Evolutionary conservation across 2,329 filamentous ascomycete genomes (phyloP).

Genomic region (Microascus cirrosus): DNA sequence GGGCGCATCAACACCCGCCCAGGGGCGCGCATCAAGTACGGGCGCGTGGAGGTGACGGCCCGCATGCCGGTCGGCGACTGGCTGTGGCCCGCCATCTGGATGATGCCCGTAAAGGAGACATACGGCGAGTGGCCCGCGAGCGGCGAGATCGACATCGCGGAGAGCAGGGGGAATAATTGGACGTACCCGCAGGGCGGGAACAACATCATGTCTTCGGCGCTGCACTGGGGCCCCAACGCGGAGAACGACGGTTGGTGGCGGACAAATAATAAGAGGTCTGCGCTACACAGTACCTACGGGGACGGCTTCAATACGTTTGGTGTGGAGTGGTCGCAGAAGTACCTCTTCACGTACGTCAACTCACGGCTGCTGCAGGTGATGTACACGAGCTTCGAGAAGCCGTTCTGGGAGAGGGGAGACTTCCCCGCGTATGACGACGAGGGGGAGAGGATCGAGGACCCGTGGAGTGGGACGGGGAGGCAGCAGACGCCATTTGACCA

Average conservation of each 20-base stretch:
- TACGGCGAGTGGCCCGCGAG: conserved; percentile 72
- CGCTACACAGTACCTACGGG: conserved; percentile 65
- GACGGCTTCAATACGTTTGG: conserved; percentile 65
- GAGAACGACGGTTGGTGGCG: conserved; percentile 72
- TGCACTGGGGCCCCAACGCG: conserved; percentile 71
- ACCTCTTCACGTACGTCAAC: conserved; percentile 80
- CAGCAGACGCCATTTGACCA: conserved; percentile 64
- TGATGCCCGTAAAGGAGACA: conserved; percentile 61
- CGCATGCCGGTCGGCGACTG: conserved; percentile 70
- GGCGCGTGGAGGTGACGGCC: conserved; percentile 69
- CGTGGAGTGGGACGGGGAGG: conserved; percentile 51
- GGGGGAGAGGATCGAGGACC: conserved; percentile 51
- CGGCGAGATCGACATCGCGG: conserved; percentile 75
- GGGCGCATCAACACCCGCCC: conserved; percentile 67
- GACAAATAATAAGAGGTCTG: conserved; percentile 66
- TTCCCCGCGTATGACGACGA: conserved; percentile 56
- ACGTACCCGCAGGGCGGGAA: conserved; percentile 67
- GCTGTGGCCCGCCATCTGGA: conserved; percentile 90
- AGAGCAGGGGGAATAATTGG: conserved; percentile 74
- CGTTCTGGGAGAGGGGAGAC: conserved; percentile 56
- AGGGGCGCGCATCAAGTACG: conserved; percentile 64
- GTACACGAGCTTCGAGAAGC: conserved; percentile 62
- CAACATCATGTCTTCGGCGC: conserved; percentile 65
- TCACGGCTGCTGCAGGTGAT: conserved; percentile 68
- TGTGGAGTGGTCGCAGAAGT: conserved; percentile 79